A percentile compares a stretch with the other conserved stretches of the same genome.
Evolutionary conservation across 2,329 filamentous ascomycete genomes (phyloP).

Genomic region (Alternaria triticina): DNA sequence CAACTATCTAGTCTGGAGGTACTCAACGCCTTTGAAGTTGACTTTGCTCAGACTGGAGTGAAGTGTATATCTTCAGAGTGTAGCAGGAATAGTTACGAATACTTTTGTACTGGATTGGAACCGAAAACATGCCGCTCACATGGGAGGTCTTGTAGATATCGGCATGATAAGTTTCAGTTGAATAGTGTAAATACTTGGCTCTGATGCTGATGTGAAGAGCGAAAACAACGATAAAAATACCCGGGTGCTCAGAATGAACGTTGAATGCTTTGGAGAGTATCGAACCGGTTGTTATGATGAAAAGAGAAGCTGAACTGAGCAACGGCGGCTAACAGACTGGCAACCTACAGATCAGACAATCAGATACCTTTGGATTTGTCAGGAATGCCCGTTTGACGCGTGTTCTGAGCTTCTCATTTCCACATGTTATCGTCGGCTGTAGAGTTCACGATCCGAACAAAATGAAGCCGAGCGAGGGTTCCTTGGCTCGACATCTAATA

Average conservation of each 20-base stretch:
- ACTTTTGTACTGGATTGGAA: too few relatives aligned
- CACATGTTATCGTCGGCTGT: background rate
- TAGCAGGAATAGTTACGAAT: background rate
- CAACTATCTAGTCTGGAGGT: too few relatives aligned
- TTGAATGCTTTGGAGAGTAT: background rate
- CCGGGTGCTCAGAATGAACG: background rate
- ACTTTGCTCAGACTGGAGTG: too few relatives aligned
- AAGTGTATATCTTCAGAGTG: background rate
- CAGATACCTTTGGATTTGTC: background rate
- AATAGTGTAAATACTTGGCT: fast-evolving
- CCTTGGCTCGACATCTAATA: background rate
- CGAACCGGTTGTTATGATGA: background rate
- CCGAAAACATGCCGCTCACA: background rate
- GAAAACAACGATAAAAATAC: too few relatives aligned
- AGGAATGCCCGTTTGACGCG: background rate
- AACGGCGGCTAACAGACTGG: background rate
- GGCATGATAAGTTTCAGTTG: background rate
- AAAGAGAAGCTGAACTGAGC: background rate
- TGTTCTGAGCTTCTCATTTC: background rate
- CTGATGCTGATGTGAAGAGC: background rate
- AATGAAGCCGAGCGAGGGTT: background rate
- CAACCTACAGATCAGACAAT: background rate
- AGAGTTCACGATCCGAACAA: background rate
- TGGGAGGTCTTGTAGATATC: fast-evolving
- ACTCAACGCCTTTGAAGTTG: too few relatives aligned